Conservation (phyloP, 768 basidiomycete genomes). For the Naganishia vaughanmartiniae region DNA sequence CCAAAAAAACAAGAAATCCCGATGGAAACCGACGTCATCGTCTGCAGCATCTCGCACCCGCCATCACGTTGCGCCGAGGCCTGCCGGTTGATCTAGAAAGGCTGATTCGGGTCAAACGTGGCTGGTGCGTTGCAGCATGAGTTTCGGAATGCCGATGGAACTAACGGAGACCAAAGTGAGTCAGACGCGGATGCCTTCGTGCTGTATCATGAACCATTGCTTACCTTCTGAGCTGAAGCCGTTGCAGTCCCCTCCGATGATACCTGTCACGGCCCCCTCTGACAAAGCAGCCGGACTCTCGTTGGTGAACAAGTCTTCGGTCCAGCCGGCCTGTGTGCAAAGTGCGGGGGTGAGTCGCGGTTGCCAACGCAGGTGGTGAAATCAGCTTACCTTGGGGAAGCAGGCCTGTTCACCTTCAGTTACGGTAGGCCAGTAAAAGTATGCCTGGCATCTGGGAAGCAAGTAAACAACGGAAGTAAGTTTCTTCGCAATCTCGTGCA, state of each 20-base stretch:
- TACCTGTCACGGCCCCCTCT: background rate
- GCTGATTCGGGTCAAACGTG: background rate
- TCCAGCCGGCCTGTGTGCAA: background rate
- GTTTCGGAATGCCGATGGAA: background rate
- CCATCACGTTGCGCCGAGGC: no score
- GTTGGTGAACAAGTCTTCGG: background rate
- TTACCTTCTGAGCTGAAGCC: background rate
- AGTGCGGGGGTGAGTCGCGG: background rate
- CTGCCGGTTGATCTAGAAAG: background rate
- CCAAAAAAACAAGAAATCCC: no score
- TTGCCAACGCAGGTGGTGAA: no score
- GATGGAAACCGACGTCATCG: no score
- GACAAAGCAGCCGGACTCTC: background rate
- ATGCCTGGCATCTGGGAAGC: background rate
- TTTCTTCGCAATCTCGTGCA: background rate
- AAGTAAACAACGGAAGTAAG: background rate
- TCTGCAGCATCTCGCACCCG: no score
- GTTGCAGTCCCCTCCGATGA: background rate
- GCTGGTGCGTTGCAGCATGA: slow-evolving; percentile 3
- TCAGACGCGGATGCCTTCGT: background rate
- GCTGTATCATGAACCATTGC: background rate
- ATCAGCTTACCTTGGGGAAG: background rate
- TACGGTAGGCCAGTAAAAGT: background rate
- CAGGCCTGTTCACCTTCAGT: background rate
- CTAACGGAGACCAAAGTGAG: background rate